Base-by-base conservation (phyloP, 2,329 filamentous ascomycete genomes). In the Fonsecaea multimorphosa region DNA sequence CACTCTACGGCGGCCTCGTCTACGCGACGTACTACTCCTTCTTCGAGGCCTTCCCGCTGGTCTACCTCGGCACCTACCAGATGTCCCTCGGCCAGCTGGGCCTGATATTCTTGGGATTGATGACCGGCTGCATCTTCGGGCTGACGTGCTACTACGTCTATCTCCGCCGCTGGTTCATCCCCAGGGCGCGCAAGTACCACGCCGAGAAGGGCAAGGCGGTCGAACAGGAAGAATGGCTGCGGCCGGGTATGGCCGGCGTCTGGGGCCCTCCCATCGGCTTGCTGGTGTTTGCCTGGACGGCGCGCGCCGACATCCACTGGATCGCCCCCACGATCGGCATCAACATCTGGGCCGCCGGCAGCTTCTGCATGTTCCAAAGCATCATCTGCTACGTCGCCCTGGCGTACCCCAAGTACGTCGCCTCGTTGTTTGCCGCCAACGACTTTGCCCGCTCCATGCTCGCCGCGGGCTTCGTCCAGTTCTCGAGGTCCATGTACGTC, bases 21-120 rank as follows among this genome's bases (percentile, higher is more conserved):
- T 89, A 78, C 58, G 76, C 71, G 1, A 69, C 68, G 3, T 78
- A 78, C 63, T 84, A 84, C 67, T 78, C 78, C n/a, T 89, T 84
- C 77, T 90, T 90, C 73, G 87, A 89, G 71, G 84, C 84, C 24
- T 89, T 90, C 75, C 87, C 87, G 2, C 77, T 88, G 11, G 86
- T 90, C 61, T 90, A 87, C 73, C 81, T 82, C 1, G 80, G 80
- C 51, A 78, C 82, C 71, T 90, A 90, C 75, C 74, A 78, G 72
- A 88, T 90, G 82, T 83, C 80, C 60, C 75, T 85, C 1, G 86
- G 86, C 27, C 74, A 85, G 68, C 77, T 85, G 68, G 86, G 87
- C 29, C 81, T 89, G 11, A 82, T 87, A 54, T 89, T 89, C 78
- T 78, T 86, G 53, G 85, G 83, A 68, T 81, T 89, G 71, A 77